A percentile compares a stretch with the other conserved stretches of the same genome.
Evolutionary conservation across 768 basidiomycete genomes (phyloP).

Genomic region (Russula emetica): DNA sequence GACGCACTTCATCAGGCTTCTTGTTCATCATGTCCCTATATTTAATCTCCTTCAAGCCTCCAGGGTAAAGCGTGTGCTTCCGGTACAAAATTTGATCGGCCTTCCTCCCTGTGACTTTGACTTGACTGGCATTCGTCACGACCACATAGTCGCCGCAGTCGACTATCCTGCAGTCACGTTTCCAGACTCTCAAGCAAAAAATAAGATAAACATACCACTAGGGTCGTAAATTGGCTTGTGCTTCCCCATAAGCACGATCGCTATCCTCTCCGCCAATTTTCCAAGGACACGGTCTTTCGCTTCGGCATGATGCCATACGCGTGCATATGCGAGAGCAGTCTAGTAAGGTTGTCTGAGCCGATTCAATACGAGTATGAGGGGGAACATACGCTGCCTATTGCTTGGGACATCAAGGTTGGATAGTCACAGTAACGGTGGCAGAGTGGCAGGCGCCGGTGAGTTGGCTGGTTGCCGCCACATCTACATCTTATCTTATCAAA

Average conservation of each 20-base stretch:
- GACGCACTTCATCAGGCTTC: slow-evolving; percentile 83
- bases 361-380: not conserved
- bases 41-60: slow-evolving; percentile 87
- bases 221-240: slow-evolving; percentile 98
- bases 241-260: slow-evolving; percentile 96
- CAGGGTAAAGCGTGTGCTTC: slow-evolving; percentile 89
- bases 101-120: slow-evolving; percentile 89
- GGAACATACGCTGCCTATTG: slow-evolving; percentile 68
- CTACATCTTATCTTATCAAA: slow-evolving; percentile 22
- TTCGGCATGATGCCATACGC: slow-evolving; percentile 94
- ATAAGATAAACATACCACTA: slow-evolving; percentile 50
- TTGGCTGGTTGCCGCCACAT: not conserved
- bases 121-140: slow-evolving; percentile 80
- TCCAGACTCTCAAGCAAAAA: not conserved
- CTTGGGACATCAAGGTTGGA: slow-evolving; percentile 61
- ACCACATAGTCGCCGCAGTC: slow-evolving; percentile 98
- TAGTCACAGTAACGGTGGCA: not conserved
- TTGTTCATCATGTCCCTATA: slow-evolving; percentile 79
- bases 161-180: slow-evolving; percentile 43
- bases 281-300: slow-evolving; percentile 89
- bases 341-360: slow-evolving; percentile 33
- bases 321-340: slow-evolving; percentile 94
- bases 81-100: slow-evolving; percentile 81
- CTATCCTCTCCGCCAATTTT: slow-evolving; percentile 90
- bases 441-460: not conserved